Percentiles rank a stretch among this genome's conserved stretches.
Evolutionary conservation across 352 stramenopile species (phyloP).

Genomic region (Phytophthora litchii): DNA sequence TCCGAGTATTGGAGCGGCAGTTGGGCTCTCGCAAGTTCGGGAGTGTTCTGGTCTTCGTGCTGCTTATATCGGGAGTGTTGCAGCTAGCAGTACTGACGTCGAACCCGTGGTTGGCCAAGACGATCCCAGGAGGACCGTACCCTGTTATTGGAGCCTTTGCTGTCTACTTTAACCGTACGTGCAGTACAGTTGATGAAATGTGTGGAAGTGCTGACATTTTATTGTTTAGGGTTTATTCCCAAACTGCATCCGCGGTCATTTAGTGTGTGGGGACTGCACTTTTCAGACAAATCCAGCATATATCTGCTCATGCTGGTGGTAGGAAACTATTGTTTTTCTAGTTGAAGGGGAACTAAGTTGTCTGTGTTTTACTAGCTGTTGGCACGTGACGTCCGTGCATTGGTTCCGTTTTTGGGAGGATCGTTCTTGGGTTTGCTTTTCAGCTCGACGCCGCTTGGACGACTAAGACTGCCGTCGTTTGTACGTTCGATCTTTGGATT

Average conservation of each 20-base stretch:
- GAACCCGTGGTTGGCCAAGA: slow-evolving; percentile 40
- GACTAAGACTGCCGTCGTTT: slow-evolving; percentile 75
- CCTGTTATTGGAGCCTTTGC: slow-evolving; percentile 70
- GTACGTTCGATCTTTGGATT: slow-evolving; percentile 68
- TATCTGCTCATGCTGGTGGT: slow-evolving; percentile 74
- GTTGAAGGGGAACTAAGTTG: slow-evolving; percentile 3
- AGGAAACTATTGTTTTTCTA: slow-evolving; percentile 17
- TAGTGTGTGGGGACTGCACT: slow-evolving; percentile 60
- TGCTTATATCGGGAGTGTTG: slow-evolving; percentile 53
- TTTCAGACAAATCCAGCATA: slow-evolving; percentile 77
- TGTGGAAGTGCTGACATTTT: background rate
- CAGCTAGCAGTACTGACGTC: slow-evolving; percentile 55
- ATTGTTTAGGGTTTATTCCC: slow-evolving; percentile 68
- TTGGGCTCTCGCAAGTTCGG: slow-evolving; percentile 89
- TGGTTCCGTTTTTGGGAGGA: slow-evolving; percentile 68
- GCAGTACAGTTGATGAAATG: background rate
- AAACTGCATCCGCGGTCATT: slow-evolving; percentile 64
- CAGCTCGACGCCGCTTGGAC: slow-evolving; percentile 69
- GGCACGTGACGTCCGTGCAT: slow-evolving; percentile 51
- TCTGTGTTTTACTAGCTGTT: slow-evolving; percentile 53
- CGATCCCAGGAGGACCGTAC: slow-evolving; percentile 71
- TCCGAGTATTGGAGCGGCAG: slow-evolving; percentile 80
- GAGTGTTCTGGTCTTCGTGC: slow-evolving; percentile 70
- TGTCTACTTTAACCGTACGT: slow-evolving; percentile 83
- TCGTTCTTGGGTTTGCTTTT: slow-evolving; percentile 70